Base-by-base conservation (phyloP, 129 eudicot species). In the Deinandra increscens region DNA sequence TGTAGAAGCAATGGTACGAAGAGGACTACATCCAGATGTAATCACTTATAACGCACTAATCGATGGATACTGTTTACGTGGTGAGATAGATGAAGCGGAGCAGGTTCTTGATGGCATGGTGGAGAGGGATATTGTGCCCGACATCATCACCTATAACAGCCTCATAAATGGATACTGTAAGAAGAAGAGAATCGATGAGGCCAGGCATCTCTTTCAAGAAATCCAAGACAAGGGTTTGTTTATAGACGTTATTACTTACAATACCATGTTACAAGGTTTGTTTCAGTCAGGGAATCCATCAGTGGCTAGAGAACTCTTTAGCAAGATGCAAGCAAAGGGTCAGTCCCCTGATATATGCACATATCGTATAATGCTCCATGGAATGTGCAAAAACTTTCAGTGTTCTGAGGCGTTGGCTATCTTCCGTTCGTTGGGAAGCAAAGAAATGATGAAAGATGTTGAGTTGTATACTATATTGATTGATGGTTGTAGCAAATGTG, bases 141-240 rank as follows among this genome's bases (percentile, higher is more conserved):
- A 78, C 45, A 65, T 78, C 14, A 36, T 78, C 66, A 78, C 78
- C 12, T 78, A 64, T 59, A 38, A 9, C 26, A 71, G 54, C 67
- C 13, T 78, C 44, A 78, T 72, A 36, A 72, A 78, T n/a, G 78
- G 82, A 29, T 78, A 64, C 42, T 54, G 55, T 17, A 78, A 58
- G 48, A 71, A 71, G 54, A 62, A 54, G 43, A 46, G 12, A 55
- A 56, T 65, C 2, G 37, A 71, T 71, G 75, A 72, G 45, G 70
- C 82, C 69, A 43, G 49, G 74, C 36, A 37, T 55, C 69, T 78
- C 50, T 78, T 71, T 64, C 78, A 6, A 37, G 78, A 71, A 64
- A 58, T 71, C 37, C 41, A 26, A 53, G 29, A 36, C 31, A 70
- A 70, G 36, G 81, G 81, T 42, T 71, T 71, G 67, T 36, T 42